These are phyloP conservation scores for Citrullus amarus DNA, from an alignment of 306 rosid genomes.

Conservation along the genomic window DNA sequence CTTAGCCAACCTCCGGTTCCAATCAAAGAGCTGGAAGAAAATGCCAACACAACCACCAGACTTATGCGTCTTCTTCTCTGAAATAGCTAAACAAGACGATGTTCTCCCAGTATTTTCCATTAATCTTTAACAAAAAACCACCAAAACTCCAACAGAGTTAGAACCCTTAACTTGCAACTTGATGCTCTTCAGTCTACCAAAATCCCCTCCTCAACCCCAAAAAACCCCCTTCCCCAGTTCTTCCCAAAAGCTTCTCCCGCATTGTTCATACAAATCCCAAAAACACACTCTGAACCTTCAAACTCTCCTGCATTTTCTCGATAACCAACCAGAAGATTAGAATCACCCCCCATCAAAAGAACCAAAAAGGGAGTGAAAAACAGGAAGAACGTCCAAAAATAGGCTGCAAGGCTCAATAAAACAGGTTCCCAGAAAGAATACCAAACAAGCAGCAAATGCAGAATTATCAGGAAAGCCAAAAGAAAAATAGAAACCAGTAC, in stretches of 20 bases:
- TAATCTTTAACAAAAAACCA: constrained; percentile 15
- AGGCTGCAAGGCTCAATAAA: neutral
- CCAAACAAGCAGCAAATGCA: neutral
- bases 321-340: neutral
- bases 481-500: neutral
- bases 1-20: constrained; percentile 74
- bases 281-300: neutral
- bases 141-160: neutral
- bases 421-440: neutral
- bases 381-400: neutral
- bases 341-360: neutral
- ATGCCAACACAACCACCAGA: constrained; percentile 82
- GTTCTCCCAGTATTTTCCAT: constrained; percentile 50
- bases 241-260: constrained; percentile 2
- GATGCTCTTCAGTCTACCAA: neutral
- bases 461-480: neutral
- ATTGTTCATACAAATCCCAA: constrained; percentile 9
- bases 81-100: constrained; percentile 43
- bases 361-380: neutral
- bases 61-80: constrained; percentile 53
- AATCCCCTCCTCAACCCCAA: neutral
- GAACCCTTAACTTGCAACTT: neutral
- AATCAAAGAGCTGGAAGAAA: constrained; percentile 87
- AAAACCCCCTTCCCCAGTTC: neutral
- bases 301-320: neutral